These are phyloP conservation scores for Lipomyces spencermartinsiae DNA, from an alignment of 805 yeast genomes.

Conservation along the genomic window DNA sequence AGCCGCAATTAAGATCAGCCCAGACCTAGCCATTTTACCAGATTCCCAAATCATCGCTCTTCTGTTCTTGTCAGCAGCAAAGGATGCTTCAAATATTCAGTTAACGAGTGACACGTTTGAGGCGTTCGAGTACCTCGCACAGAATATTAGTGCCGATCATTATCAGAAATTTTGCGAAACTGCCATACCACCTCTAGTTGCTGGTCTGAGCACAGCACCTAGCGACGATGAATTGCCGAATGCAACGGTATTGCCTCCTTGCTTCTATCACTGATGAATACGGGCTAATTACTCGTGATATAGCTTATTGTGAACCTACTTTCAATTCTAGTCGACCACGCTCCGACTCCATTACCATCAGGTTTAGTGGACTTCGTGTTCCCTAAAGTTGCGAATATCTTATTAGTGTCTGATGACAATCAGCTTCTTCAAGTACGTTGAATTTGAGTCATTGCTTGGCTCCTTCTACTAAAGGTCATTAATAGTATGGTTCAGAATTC, in stretches of 20 bases:
- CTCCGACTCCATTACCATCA: constrained; percentile 35
- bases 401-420: constrained; percentile 31
- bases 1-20: constrained; percentile 59
- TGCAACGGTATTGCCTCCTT: constrained; percentile 8
- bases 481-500: constrained; percentile 75
- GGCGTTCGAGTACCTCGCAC: constrained; percentile 66
- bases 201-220: constrained; percentile 17
- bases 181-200: constrained; percentile 33
- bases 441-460: not conserved
- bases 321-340: constrained; percentile 30
- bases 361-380: constrained; percentile 34
- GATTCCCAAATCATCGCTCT: constrained; percentile 55
- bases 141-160: constrained; percentile 45
- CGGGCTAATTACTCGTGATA: not conserved
- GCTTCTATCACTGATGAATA: not conserved
- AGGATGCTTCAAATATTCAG: constrained; percentile 77
- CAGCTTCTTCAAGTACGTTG: constrained; percentile 30
- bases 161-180: constrained; percentile 41
- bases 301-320: constrained; percentile 31
- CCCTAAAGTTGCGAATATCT: constrained; percentile 29
- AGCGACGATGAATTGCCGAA: constrained; percentile 23
- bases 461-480: not conserved
- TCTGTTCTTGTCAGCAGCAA: constrained; percentile 67
- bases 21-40: constrained; percentile 44
- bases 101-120: constrained; percentile 71